Evolutionary conservation across 139 green algal genomes (phyloP).

Genomic region (Chlorella sp.): DNA sequence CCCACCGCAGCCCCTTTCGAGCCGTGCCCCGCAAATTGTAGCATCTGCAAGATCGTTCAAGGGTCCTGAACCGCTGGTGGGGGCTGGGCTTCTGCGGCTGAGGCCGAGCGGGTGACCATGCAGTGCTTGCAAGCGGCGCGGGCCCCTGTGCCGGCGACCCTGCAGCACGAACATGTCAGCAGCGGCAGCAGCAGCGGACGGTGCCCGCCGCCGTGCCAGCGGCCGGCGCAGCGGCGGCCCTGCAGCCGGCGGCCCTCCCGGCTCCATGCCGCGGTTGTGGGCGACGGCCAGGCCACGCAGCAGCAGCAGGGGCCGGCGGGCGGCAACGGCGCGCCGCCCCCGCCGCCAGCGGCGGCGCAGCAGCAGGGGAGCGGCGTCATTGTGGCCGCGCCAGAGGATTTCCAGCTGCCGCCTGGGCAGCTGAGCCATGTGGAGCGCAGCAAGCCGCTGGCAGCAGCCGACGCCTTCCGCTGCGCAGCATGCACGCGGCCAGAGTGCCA

Average conservation of each 20-base stretch:
- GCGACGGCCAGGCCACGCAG: not conserved
- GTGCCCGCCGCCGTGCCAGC: not conserved
- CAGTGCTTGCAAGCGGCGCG: not conserved
- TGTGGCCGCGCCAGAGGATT: constrained; percentile 33
- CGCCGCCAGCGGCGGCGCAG: no score
- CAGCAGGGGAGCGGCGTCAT: not conserved
- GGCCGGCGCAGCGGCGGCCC: not conserved
- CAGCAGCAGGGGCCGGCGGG: not conserved
- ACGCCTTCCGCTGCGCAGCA: constrained; percentile 81
- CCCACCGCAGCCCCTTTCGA: no score
- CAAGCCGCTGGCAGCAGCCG: constrained; percentile 25
- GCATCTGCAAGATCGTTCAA: no score
- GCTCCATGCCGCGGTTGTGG: not conserved
- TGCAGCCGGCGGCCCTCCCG: no score
- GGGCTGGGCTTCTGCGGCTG: no score
- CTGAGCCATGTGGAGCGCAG: constrained; percentile 8
- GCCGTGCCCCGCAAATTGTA: no score
- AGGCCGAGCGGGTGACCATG: not conserved
- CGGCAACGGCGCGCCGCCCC: not conserved
- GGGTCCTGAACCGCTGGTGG: no score
- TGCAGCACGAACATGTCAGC: no score
- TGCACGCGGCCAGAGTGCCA: constrained; percentile 79
- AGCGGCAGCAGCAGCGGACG: not conserved
- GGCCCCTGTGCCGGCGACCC: no score
- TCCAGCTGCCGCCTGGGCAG: constrained; percentile 28